Conservation (phyloP, 2,329 filamentous ascomycete species). For the Exserohilum rostratum region DNA sequence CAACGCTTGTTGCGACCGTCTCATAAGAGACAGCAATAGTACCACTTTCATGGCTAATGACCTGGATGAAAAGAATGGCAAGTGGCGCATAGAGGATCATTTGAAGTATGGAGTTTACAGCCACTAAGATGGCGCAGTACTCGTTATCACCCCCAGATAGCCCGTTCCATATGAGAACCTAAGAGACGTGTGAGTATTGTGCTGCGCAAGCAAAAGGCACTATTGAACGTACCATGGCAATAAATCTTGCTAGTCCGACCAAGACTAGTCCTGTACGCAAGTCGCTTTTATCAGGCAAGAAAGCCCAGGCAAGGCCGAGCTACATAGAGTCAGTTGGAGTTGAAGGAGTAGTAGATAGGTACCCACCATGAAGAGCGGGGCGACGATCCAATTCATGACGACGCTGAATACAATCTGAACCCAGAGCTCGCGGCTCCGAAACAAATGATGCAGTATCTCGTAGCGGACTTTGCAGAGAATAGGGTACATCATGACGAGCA, state of each 20-base stretch:
- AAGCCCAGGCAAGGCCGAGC: constrained; percentile 67
- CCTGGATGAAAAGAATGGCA: constrained; percentile 58
- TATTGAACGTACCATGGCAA: constrained; percentile 69
- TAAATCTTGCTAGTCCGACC: constrained; percentile 78
- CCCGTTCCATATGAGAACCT: constrained; percentile 73
- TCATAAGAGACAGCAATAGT: constrained; percentile 59
- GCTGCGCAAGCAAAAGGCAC: background rate
- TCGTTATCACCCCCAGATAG: constrained; percentile 74
- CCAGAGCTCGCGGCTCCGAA: constrained; percentile 68
- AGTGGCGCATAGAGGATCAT: constrained; percentile 49
- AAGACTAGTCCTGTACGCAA: constrained; percentile 69
- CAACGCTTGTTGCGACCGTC: constrained; percentile 74
- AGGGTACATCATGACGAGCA: constrained; percentile 89
- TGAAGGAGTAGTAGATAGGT: background rate
- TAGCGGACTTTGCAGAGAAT: constrained; percentile 82
- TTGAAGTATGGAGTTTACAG: constrained; percentile 49
- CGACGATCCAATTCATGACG: constrained; percentile 80
- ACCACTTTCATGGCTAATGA: constrained; percentile 61
- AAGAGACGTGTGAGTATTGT: background rate
- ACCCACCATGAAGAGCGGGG: constrained; percentile 75
- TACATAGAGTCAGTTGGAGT: constrained; percentile 34
- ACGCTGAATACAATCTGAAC: constrained; percentile 75
- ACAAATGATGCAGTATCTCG: constrained; percentile 70
- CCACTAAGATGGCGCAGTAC: constrained; percentile 70
- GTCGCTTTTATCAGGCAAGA: constrained; percentile 38